phyloP scores from a whole-genome alignment of 768 basidiomycete genomes.

The Serpula lacrymans region DNA sequence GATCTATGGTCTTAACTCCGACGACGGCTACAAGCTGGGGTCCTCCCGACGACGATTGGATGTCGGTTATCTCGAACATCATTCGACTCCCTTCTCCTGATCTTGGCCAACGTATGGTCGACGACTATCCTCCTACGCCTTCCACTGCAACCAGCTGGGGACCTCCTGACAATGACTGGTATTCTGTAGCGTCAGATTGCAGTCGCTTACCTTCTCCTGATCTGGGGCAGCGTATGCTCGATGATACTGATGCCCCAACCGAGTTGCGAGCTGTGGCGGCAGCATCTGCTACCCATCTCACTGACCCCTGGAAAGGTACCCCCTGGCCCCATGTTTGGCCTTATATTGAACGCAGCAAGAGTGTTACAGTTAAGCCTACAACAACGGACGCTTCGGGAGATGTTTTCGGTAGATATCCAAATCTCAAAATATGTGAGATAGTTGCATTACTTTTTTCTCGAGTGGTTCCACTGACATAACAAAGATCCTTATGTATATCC shows the following conservation, averaged over 20 bases:
- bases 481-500: conserved; percentile 24
- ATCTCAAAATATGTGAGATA: conserved; percentile 26
- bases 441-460: no score
- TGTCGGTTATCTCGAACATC: conserved; percentile 31
- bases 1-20: conserved; percentile 54
- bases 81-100: conserved; percentile 55
- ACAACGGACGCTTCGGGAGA: conserved; percentile 5
- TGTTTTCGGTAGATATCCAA: conserved; percentile 17
- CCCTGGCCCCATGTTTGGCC: conserved; percentile 35
- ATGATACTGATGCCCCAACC: no score
- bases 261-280: no score
- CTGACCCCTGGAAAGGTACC: conserved; percentile 8
- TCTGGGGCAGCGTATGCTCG: conserved; percentile 51
- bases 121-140: conserved; percentile 51
- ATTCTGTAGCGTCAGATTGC: conserved; percentile 31
- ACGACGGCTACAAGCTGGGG: conserved; percentile 49
- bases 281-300: no score
- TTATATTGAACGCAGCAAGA: conserved; percentile 14
- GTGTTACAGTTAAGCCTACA: background rate
- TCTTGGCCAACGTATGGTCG: conserved; percentile 51
- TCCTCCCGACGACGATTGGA: conserved; percentile 45
- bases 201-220: conserved; percentile 55
- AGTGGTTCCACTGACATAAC: conserved; percentile 7
- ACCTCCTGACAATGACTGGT: conserved; percentile 45
- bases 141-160: conserved; percentile 53